Percentiles rank a stretch among this genome's conserved stretches.
phyloP scores from a whole-genome alignment of 169 alveolate species.

The Cystoisospora suis region DNA sequence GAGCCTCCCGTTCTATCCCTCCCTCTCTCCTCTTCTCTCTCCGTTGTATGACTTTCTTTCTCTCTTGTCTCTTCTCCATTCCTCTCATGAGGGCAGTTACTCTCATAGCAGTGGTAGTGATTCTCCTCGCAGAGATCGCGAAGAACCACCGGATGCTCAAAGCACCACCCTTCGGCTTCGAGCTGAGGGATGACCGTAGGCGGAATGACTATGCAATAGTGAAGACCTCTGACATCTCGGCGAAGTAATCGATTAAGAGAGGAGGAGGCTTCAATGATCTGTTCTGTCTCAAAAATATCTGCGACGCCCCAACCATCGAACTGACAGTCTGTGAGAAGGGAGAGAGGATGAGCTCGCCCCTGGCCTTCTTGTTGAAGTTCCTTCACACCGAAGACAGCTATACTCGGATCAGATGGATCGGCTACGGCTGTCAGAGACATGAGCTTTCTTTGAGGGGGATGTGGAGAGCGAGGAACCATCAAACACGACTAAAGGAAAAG shows the following conservation, averaged over 20 bases:
- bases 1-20: neutral
- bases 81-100: neutral
- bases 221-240: neutral
- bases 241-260: neutral
- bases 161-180: neutral
- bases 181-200: neutral
- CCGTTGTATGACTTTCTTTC: neutral
- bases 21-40: neutral
- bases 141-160: neutral
- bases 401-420: neutral
- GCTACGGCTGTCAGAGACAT: conserved; percentile 27
- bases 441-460: neutral
- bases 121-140: neutral
- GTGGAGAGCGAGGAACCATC: neutral
- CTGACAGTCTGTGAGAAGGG: neutral
- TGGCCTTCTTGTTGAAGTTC: neutral
- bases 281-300: too few species aligned
- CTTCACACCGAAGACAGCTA: neutral
- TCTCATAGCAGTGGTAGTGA: neutral
- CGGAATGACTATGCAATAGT: neutral
- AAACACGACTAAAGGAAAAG: neutral
- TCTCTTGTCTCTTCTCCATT: neutral
- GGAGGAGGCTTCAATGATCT: too few species aligned
- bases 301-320: neutral
- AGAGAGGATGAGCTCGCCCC: neutral